Evolutionary conservation across 495 filamentous ascomycete genomes (phyloP).

Genomic region (Xylaria telfairii): DNA sequence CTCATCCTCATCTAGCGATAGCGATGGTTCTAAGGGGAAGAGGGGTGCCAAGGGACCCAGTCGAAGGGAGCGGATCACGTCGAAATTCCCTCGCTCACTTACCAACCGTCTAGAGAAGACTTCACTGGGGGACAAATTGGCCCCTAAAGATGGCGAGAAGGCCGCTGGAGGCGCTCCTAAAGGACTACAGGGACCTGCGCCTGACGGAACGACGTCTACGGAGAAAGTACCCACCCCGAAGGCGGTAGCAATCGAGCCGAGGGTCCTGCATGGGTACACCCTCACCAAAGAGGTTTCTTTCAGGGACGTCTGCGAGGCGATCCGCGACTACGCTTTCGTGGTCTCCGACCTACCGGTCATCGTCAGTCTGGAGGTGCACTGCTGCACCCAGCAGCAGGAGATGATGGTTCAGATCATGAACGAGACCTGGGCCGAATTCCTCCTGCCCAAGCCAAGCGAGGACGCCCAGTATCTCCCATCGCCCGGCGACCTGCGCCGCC

Average conservation of each 20-base stretch:
- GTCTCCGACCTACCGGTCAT: slow-evolving; percentile 78
- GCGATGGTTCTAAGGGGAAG: slow-evolving; percentile 33
- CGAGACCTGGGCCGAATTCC: slow-evolving; percentile 71
- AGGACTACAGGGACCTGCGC: not conserved
- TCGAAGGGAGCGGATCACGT: slow-evolving; percentile 38
- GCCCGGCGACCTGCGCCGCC: slow-evolving; percentile 68
- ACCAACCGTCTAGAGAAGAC: slow-evolving; percentile 45
- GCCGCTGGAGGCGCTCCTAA: not conserved
- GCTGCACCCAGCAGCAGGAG: slow-evolving; percentile 76
- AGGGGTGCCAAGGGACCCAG: slow-evolving; percentile 38
- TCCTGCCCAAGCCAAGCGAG: slow-evolving; percentile 65
- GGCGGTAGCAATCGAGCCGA: slow-evolving; percentile 64
- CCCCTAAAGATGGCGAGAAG: slow-evolving; percentile 38
- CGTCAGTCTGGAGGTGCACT: slow-evolving; percentile 89
- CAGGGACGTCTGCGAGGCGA: slow-evolving; percentile 79
- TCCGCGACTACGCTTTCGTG: slow-evolving; percentile 79
- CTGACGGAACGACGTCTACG: slow-evolving; percentile 15
- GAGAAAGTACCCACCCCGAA: slow-evolving; percentile 41
- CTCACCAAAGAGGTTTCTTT: slow-evolving; percentile 87
- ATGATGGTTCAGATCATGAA: slow-evolving; percentile 90
- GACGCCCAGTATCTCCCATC: slow-evolving; percentile 63
- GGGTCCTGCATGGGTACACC: slow-evolving; percentile 88
- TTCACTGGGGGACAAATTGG: slow-evolving; percentile 46
- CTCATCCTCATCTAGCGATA: slow-evolving; percentile 33
- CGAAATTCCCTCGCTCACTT: slow-evolving; percentile 45